Conservation (phyloP, 208 protist genomes). For the Endotrypanum monterogeii region DNA sequence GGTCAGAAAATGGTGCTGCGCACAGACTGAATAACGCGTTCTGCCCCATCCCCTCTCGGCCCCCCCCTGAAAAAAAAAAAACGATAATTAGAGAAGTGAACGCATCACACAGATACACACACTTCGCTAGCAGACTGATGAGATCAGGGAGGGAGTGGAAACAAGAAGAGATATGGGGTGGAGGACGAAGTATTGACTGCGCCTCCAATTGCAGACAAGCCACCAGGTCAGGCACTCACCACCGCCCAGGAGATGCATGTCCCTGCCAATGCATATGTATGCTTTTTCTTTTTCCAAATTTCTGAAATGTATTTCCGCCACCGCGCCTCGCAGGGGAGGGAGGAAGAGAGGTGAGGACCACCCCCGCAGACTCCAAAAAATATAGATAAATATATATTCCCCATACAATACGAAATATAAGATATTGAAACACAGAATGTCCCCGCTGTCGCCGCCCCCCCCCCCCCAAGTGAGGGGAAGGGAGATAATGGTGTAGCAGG, state of each 20-base stretch:
- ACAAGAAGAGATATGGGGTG: background rate
- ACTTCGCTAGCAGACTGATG: background rate
- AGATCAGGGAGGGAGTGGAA: background rate
- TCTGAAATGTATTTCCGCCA: no score
- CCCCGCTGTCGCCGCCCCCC: no score
- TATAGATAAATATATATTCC: no score
- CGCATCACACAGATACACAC: slow-evolving; percentile 1
- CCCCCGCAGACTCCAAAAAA: no score
- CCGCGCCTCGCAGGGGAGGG: no score
- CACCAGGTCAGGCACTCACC: background rate
- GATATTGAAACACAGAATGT: no score
- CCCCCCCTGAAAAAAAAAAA: background rate
- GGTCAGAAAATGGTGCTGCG: background rate
- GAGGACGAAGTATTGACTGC: background rate
- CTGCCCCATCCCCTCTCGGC: background rate
- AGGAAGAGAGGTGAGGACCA: no score
- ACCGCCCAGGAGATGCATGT: no score
- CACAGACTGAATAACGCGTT: no score
- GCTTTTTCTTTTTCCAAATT: no score
- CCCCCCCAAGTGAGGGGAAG: background rate
- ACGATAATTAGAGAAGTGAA: background rate
- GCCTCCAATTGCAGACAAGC: background rate
- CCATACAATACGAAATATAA: no score
- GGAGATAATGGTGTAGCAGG: background rate
- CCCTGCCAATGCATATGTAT: no score